Evolutionary conservation across 495 filamentous ascomycete genomes (phyloP), one percentile per base, ranked within the genome.

Genomic region (Neurospora sp.): DNA sequence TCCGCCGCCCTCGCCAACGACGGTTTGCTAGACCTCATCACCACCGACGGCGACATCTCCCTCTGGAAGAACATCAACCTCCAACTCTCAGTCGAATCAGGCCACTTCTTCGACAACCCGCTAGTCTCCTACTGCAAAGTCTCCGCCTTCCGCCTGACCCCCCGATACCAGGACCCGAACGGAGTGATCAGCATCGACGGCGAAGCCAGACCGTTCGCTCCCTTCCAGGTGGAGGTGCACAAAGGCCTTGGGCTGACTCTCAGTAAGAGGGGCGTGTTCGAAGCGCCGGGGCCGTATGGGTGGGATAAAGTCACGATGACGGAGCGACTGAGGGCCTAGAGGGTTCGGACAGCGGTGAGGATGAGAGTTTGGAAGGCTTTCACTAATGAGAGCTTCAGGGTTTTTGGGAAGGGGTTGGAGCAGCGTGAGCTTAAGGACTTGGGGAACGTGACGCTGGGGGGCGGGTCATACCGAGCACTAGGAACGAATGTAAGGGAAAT

Each of bases 101-200:
- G 91, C 10, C 86, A 84, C 2, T 91, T 97, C 77, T 97, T 97
- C 75, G 91, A 94, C 75, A 88, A 90, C 78, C 88, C 89, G 0
- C 87, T 93, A 28, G 92, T 98, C 15, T 84, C 86, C 15, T 94
- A 97, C 77, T 87, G 90, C 71, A 99, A 99, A 79, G 86, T 97
- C 4, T 83, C 84, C 39, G 95, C 90, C 0, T 99, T 94, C 79
- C 88, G 96, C 40, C 89, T 99, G 74, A 88, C 91, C 1, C 96
- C 96, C 0, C 90, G 89, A 28, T 83, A 87, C 70, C 84, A 89
- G 83, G 74, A 86, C 84, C 70, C 71, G 69, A 85, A 87, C 69
- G 94, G 96, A 5, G 96, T 93, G 81, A 94, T 99, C 81, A 95
- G 93, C 78, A 93, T 99, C 77, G 96, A 99, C 76, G 96, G 96